Base-by-base conservation (phyloP, 2,329 filamentous ascomycete genomes). In the Pseudopyrenochaeta lycopersici region DNA sequence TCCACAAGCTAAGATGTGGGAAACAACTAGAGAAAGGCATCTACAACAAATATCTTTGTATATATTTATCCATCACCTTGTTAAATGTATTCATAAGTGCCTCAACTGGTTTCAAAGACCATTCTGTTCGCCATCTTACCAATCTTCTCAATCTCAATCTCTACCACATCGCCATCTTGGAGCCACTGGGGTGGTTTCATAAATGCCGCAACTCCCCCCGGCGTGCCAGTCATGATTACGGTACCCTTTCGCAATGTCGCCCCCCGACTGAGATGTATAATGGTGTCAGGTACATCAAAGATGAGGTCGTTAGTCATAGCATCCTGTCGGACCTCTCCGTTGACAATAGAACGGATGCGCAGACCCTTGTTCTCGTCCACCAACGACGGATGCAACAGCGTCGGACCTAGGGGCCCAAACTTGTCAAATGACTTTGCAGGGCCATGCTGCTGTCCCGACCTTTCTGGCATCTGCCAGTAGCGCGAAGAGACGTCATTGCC, bases 381-480 rank as follows among this genome's bases (percentile, higher is more conserved):
- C 2, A 80, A 39, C 2, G 64, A 60, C 0, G 67, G 57, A 0
- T 70, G 66, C 1, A 84, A 78, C 0, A 85, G 60, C 20, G 66
- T 68, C 0, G 82, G 82, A 0, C 82, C 82, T 1, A 85, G 41
- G 0, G 82, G 83, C 0, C 80, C 80, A 54, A 72, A 84, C 0
- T 75, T 80, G 53, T 85, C 81, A 40, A 84, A 84, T 0, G 80
- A 51, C 57, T 84, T 84, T 2, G 76, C 78, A 54, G 82, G 84
- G 0, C 77, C 74, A 77, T 79, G 84, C 62, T 85, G 83, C 17
- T 32, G 35, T 14, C 45, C 47, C 23, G 40, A 46, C 32, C 20
- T 15, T 27, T 15, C 33, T n/a, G 32, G 44, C 38, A 74, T 63
- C 54, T 85, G 82, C 43, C 77, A 69, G 46, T 80, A 79, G 0